Evolutionary conservation across 805 yeast genomes (phyloP), one percentile per base, ranked within the genome.

Genomic region (Wickerhamomyces bovis): DNA sequence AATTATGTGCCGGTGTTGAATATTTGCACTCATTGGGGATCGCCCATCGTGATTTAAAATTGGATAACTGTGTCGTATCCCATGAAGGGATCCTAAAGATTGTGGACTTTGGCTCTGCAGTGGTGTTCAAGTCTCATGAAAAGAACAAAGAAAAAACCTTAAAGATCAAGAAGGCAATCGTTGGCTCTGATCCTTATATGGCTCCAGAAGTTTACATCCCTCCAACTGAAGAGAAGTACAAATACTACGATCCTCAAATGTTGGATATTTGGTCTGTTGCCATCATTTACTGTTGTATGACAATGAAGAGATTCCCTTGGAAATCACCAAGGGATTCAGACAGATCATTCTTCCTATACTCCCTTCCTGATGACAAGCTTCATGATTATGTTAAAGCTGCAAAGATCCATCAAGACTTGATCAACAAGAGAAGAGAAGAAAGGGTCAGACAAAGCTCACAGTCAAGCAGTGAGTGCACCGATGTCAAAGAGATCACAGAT

Each of bases 261-360:
- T 89, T 84, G 25, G 95, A 86, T 66, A 75, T 86, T 28, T 86
- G 95, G 95, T 85, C 94, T 6, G 71, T 85, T 41, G 95, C 88
- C 19, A 86, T 86, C 31, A 86, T 86, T 23, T 86, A 82, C 60
- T 86, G 95, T 65, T 86, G 95, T 67, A 85, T 86, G 92, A 83
- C 88, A 53, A 69, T 86, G 50, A 82, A 85, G 65, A 75, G 90
- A 60, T 86, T 86, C 61, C 95, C 95, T 3, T 86, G 95, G 95
- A 86, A 85, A 62, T 85, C 83, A 2, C 95, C 95, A 12, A 78
- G 76, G 54, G 70, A 69, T 16, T 64, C 78, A 30, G 95, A 86
- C 63, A 81, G 83, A 52, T 82, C 89, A 56, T 86, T 80, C 63
- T 76, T 75, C 53, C 67, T 85, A 28, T 86, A 77, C 58, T 77